Conservation (phyloP, 176 grass and related monocot genomes). For the Ensete ventricosum region DNA sequence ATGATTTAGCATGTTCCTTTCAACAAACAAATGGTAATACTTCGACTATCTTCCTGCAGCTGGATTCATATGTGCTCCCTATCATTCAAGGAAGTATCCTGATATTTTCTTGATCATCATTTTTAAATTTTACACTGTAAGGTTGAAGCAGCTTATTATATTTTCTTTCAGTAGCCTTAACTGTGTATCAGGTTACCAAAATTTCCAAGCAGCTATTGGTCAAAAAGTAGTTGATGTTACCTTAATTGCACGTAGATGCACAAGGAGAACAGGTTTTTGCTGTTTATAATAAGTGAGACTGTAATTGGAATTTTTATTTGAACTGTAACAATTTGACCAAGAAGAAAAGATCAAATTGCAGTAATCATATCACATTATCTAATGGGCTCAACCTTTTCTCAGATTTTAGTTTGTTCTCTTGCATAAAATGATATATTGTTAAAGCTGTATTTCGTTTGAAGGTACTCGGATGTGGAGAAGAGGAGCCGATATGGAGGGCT, state of each 20-base stretch:
- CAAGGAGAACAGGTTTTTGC: slow-evolving; percentile 62
- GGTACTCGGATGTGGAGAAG: slow-evolving; percentile 95
- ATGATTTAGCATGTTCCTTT: slow-evolving; percentile 12
- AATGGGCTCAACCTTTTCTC: background rate
- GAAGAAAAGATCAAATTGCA: too few species aligned
- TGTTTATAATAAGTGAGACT: background rate
- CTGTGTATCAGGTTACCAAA: slow-evolving; percentile 70
- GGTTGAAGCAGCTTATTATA: background rate
- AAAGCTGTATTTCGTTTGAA: slow-evolving; percentile 24
- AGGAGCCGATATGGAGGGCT: slow-evolving; percentile 75
- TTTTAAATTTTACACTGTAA: background rate
- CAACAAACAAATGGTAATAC: background rate
- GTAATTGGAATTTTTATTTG: too few species aligned
- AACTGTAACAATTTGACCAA: too few species aligned
- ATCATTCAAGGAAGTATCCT: slow-evolving; percentile 99
- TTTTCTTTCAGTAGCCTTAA: slow-evolving; percentile 43
- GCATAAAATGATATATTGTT: background rate
- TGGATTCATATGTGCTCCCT: slow-evolving; percentile 84
- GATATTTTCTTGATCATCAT: slow-evolving; percentile 8
- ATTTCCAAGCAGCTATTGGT: slow-evolving; percentile 67
- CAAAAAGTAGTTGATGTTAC: slow-evolving; percentile 60
- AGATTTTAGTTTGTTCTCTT: background rate
- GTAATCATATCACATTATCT: too few species aligned
- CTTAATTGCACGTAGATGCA: slow-evolving; percentile 91
- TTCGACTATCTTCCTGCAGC: slow-evolving; percentile 40